Percentiles rank a stretch among this genome's conserved stretches.
phyloP scores from a whole-genome alignment of 75 land plant genomes.

The Chamaecyparis obtusa region DNA sequence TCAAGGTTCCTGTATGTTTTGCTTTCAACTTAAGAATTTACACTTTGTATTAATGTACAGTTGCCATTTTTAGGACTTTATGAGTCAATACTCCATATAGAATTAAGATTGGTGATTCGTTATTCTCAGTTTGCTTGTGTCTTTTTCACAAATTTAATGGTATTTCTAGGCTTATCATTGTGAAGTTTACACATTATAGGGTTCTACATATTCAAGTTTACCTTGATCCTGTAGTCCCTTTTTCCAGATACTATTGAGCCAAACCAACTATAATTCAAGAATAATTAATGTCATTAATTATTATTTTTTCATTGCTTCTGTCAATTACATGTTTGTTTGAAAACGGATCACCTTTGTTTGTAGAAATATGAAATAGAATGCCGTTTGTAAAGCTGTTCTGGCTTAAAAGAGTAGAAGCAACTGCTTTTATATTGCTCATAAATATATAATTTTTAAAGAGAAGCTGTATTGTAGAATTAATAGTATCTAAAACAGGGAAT shows the following conservation, averaged over 20 bases:
- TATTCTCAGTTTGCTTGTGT: not conserved
- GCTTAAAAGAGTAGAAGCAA: not conserved
- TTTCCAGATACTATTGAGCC: not conserved
- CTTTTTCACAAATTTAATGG: not conserved
- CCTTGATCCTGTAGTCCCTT: not conserved
- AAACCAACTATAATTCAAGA: not conserved
- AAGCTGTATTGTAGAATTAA: not conserved
- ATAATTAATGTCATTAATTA: not conserved
- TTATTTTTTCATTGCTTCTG: not conserved
- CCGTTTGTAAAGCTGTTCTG: not conserved
- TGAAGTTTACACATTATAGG: not conserved
- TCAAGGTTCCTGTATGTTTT: constrained; percentile 52
- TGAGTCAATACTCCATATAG: not conserved
- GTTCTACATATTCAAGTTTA: not conserved
- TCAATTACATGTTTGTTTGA: not conserved
- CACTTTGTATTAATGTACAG: not conserved
- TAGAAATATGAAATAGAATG: not conserved
- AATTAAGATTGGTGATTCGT: not conserved
- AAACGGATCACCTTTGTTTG: not conserved
- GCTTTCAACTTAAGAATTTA: not conserved
- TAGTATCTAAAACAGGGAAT: not conserved
- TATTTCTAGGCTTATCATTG: not conserved
- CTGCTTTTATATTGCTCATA: not conserved
- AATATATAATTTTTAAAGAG: not conserved
- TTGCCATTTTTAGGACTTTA: not conserved